Conservation (phyloP, 495 filamentous ascomycete species). For the Penicillium silybi region DNA sequence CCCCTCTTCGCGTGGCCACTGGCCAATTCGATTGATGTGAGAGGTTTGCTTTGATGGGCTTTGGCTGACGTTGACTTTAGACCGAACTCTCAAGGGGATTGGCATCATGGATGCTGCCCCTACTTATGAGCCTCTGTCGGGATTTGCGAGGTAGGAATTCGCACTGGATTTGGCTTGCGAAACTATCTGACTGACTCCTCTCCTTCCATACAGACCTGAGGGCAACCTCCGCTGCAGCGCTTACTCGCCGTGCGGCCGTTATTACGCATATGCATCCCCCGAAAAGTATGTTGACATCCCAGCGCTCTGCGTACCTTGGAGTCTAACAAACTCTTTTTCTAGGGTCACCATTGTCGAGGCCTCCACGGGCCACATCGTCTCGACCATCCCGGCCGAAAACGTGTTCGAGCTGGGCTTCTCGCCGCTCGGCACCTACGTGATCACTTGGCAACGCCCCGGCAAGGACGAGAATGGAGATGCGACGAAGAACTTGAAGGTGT, state of each 20-base stretch:
- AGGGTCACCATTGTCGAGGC: constrained; percentile 82
- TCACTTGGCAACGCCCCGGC: constrained; percentile 90
- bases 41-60: neutral
- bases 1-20: neutral
- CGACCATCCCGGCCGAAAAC: constrained; percentile 69
- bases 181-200: constrained; percentile 19
- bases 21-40: neutral
- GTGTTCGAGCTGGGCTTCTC: constrained; percentile 96
- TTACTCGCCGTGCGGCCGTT: constrained; percentile 92
- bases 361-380: constrained; percentile 70
- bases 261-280: constrained; percentile 90
- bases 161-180: neutral
- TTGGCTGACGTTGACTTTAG: constrained; percentile 34
- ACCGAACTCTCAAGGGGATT: constrained; percentile 93
- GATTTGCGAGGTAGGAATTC: constrained; percentile 61
- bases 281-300: constrained; percentile 55
- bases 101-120: constrained; percentile 88
- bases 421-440: constrained; percentile 83
- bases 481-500: constrained; percentile 93
- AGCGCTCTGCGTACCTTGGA: neutral
- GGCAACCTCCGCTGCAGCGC: constrained; percentile 90
- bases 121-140: constrained; percentile 78
- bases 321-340: constrained; percentile 4
- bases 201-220: constrained; percentile 59
- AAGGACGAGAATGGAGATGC: constrained; percentile 93